Conservation (phyloP, 2,329 filamentous ascomycete species). For the Cladophialophora yegresii region DNA sequence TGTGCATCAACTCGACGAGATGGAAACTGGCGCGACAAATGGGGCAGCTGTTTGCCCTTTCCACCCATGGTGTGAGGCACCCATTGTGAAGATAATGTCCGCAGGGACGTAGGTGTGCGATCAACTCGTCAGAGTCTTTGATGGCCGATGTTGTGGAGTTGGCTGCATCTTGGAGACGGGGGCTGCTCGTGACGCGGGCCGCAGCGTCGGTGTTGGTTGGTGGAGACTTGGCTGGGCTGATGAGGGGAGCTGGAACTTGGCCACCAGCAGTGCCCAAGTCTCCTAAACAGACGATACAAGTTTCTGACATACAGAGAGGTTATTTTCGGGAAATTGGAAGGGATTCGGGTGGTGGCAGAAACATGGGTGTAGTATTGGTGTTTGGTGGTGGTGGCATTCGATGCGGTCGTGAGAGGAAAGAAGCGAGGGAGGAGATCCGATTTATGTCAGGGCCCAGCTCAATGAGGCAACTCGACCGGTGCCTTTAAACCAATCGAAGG, state of each 20-base stretch:
- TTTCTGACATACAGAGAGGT: conserved; percentile 57
- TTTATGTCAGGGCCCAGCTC: conserved; percentile 17
- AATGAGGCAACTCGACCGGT: conserved; percentile 15
- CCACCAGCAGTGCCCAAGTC: conserved; percentile 63
- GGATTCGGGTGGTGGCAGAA: conserved; percentile 21
- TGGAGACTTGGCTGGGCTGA: conserved; percentile 47
- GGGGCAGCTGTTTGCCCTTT: conserved; percentile 95
- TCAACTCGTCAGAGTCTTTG: conserved; percentile 42
- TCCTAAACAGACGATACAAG: conserved; percentile 71
- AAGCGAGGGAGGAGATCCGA: conserved; percentile 23
- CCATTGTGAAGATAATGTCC: conserved; percentile 90
- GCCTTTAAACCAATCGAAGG: background rate
- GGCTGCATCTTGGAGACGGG: conserved; percentile 39
- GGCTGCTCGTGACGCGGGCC: conserved; percentile 38
- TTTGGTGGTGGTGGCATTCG: conserved; percentile 22
- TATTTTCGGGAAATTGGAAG: conserved; percentile 36
- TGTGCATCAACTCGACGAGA: conserved; percentile 78
- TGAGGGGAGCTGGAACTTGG: conserved; percentile 50
- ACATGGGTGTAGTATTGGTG: conserved; percentile 23
- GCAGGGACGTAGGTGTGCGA: conserved; percentile 71
- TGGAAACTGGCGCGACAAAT: conserved; percentile 95
- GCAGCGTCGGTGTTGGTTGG: conserved; percentile 26
- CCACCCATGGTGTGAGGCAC: conserved; percentile 91
- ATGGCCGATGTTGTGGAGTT: conserved; percentile 33
- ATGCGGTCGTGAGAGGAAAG: conserved; percentile 26